Conservation (phyloP, 2,329 filamentous ascomycete species). For the Calonectria hawksworthii region DNA sequence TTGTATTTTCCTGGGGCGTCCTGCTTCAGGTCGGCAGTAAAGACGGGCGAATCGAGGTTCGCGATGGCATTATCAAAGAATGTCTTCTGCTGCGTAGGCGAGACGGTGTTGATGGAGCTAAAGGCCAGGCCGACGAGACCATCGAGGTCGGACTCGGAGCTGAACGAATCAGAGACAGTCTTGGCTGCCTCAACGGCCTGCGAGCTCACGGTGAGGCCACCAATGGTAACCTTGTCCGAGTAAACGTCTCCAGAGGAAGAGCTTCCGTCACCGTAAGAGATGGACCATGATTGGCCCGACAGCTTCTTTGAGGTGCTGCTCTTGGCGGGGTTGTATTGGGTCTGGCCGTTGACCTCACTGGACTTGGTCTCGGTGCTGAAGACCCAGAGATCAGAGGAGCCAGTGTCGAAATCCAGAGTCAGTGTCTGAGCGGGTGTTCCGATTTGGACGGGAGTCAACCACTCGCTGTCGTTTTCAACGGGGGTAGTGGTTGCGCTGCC, state of each 20-base stretch:
- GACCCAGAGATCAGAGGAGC: constrained; percentile 63
- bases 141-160: constrained; percentile 53
- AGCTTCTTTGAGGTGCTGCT: constrained; percentile 56
- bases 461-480: constrained; percentile 52
- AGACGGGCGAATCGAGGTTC: constrained; percentile 57
- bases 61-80: constrained; percentile 54
- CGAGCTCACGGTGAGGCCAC: constrained; percentile 54
- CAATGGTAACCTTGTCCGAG: constrained; percentile 58
- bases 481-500: constrained; percentile 50
- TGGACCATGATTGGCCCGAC: constrained; percentile 55
- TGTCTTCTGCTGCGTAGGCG: constrained; percentile 57
- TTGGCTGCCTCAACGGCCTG: constrained; percentile 61
- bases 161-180: constrained; percentile 57
- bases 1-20: constrained; percentile 74
- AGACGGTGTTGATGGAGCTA: constrained; percentile 58
- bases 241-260: constrained; percentile 59
- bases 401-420: constrained; percentile 61
- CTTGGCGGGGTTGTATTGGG: constrained; percentile 53
- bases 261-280: constrained; percentile 61
- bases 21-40: constrained; percentile 78
- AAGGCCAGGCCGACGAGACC: constrained; percentile 62
- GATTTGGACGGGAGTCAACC: constrained; percentile 56
- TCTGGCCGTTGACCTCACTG: constrained; percentile 54
- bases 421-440: constrained; percentile 59
- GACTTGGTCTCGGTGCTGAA: constrained; percentile 59